These are phyloP conservation scores for Ganoderma lingzhi DNA, from an alignment of 1,284 basidiomycete genomes.

Conservation along the genomic window DNA sequence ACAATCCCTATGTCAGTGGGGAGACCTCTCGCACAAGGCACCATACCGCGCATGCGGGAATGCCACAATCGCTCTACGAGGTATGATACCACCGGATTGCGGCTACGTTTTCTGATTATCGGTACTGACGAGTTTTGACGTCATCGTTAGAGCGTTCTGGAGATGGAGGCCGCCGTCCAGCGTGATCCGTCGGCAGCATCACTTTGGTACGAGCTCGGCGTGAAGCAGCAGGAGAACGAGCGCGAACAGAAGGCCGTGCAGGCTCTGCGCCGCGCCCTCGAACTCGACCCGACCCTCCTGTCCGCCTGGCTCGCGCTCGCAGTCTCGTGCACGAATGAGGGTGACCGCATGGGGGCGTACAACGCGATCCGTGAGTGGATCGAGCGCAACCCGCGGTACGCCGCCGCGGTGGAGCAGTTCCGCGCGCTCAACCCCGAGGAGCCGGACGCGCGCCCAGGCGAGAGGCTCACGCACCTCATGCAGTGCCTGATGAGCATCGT, in stretches of 20 bases:
- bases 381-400: conserved; percentile 63
- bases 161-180: conserved; percentile 92
- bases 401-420: conserved; percentile 54
- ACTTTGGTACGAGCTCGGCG: conserved; percentile 93
- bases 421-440: conserved; percentile 45
- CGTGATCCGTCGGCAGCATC: conserved; percentile 73
- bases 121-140: background rate
- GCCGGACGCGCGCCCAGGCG: conserved; percentile 44
- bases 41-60: conserved; percentile 58
- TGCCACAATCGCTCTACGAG: conserved; percentile 60
- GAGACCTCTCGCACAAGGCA: conserved; percentile 62
- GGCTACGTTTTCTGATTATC: conserved; percentile 19
- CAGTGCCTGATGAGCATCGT: conserved; percentile 77
- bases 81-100: conserved; percentile 48
- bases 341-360: conserved; percentile 76
- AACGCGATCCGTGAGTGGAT: conserved; percentile 89
- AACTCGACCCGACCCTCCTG: conserved; percentile 81
- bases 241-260: conserved; percentile 91
- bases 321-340: conserved; percentile 94
- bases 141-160: conserved; percentile 75
- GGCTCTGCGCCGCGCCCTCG: conserved; percentile 84
- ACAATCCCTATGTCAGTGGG: conserved; percentile 83
- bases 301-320: conserved; percentile 93
- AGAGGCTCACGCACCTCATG: conserved; percentile 60
- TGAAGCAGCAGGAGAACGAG: conserved; percentile 99